phyloP scores from a whole-genome alignment of 2,329 filamentous ascomycete species.

The Trichoderma asperellum region DNA sequence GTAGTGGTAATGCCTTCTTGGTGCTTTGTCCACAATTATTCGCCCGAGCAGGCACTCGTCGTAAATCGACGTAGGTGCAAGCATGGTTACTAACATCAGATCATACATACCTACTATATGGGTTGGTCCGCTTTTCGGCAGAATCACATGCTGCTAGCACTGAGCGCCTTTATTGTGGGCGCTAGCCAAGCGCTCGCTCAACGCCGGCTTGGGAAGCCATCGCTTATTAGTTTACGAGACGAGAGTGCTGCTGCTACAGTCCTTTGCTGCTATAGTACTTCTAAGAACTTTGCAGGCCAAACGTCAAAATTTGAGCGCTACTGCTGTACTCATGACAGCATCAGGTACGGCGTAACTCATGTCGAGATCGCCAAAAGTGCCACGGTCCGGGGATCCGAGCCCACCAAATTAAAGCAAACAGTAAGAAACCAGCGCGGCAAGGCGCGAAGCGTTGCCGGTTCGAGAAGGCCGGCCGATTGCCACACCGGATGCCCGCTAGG shows the following conservation, averaged over 20 bases:
- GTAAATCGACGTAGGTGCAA: not conserved
- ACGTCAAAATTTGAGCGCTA: not conserved
- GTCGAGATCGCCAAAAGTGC: conserved; percentile 15
- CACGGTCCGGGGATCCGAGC: conserved; percentile 20
- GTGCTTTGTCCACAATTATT: not conserved
- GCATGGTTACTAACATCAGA: not conserved
- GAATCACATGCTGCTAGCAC: conserved; percentile 8
- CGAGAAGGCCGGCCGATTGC: conserved; percentile 11
- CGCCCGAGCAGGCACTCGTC: not conserved
- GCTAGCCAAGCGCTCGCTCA: not conserved
- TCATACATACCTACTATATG: not conserved
- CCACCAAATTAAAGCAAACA: not conserved
- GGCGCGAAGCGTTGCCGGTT: conserved; percentile 22
- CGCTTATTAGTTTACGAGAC: not conserved
- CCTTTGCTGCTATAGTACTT: too few species aligned
- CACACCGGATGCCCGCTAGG: conserved; percentile 6
- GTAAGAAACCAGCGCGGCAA: not conserved
- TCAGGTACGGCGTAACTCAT: not conserved
- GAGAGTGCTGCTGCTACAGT: not conserved
- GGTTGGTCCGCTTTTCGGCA: not conserved
- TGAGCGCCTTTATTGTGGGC: not conserved
- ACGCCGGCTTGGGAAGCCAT: not conserved
- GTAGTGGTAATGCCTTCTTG: not conserved
- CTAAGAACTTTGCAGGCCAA: not conserved
- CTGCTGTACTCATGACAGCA: not conserved